Evolutionary conservation across 352 stramenopile species (phyloP), one percentile per base, ranked within the genome.

Genomic region (Blastocystis sp.): DNA sequence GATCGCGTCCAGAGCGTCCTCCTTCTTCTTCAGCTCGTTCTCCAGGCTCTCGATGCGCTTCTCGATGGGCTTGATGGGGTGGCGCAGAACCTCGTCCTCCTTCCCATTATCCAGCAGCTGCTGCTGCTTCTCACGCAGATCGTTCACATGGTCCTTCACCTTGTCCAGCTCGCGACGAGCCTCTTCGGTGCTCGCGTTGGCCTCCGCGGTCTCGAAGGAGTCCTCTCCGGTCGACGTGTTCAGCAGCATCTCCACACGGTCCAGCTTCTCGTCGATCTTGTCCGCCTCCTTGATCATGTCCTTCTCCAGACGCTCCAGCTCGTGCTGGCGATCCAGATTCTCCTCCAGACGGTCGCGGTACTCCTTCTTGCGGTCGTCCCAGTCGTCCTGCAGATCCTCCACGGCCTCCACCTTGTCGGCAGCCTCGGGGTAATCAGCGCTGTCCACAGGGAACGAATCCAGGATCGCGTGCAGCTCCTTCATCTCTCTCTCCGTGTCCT

Each of bases 241-340:
- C 41, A 80, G 70, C 23, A 80, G 41, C 70, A 80, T 37, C 70
- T 80, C 70, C 45, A 80, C 47, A 37, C 64, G 70, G 54, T 80
- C 70, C 54, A 80, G 54, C 18, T 80, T 41, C 70, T 80, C 70
- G 43, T 47, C 47, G 47, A 80, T 80, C 70, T 80, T 80, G 54
- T 80, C 70, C 70, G 54, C 70, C 43, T 80, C 70, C 54, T 80
- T 80, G 47, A 80, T 53, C 70, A 80, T 80, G 54, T 80, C 70
- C 9, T 39, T n/a, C 54, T 80, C 70, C 70, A 80, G 70, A 34
- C 43, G 70, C 70, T 80, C 70, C 70, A 80, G 54, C 54, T 80
- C 70, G 34, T 80, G 70, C 54, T 80, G 70, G 37, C 56, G 54
- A n/a, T 80, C 70, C 70, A 80, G 26, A 37, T 80, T 80, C 47